These are phyloP conservation scores for Penicillium coffeae DNA, from an alignment of 495 filamentous ascomycete species.

Conservation along the genomic window DNA sequence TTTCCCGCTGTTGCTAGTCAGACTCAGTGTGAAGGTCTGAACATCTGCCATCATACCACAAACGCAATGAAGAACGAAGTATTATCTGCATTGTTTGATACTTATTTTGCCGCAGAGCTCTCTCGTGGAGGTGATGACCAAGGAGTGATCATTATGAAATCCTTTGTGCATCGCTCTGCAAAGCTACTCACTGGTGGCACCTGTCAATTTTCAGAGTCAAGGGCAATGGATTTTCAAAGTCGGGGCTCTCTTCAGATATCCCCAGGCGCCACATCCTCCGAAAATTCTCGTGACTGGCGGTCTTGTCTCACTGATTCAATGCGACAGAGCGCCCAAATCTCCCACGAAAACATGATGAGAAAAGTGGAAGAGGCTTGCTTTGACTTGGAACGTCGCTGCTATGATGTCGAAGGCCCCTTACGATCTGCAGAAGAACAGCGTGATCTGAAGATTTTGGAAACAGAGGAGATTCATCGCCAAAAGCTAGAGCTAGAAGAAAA, in stretches of 20 bases:
- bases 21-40: constrained; percentile 17
- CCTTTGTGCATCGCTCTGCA: constrained; percentile 15
- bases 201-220: constrained; percentile 20
- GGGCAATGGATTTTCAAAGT: constrained; percentile 9
- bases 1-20: constrained; percentile 20
- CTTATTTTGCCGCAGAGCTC: constrained; percentile 23
- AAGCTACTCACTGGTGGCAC: constrained; percentile 1
- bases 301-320: constrained; percentile 33
- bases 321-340: constrained; percentile 28
- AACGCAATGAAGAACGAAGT: constrained; percentile 27
- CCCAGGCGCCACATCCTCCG: constrained; percentile 3
- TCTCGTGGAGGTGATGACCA: constrained; percentile 7
- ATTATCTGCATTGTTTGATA: constrained; percentile 23
- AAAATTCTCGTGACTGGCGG: constrained; percentile 40
- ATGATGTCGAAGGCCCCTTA: constrained; percentile 46
- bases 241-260: constrained; percentile 7
- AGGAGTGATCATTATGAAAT: constrained; percentile 9
- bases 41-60: constrained; percentile 19
- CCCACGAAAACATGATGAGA: constrained; percentile 40
- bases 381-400: constrained; percentile 54
- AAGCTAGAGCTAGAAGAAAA: constrained; percentile 27
- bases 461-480: constrained; percentile 21
- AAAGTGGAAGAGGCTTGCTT: constrained; percentile 49
- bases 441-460: constrained; percentile 27
- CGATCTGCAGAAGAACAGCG: constrained; percentile 41